Percentiles rank a stretch among this genome's conserved stretches.
These are phyloP conservation scores for Xylaria sp. DNA, from an alignment of 2,329 filamentous ascomycete species.

Conservation along the genomic window DNA sequence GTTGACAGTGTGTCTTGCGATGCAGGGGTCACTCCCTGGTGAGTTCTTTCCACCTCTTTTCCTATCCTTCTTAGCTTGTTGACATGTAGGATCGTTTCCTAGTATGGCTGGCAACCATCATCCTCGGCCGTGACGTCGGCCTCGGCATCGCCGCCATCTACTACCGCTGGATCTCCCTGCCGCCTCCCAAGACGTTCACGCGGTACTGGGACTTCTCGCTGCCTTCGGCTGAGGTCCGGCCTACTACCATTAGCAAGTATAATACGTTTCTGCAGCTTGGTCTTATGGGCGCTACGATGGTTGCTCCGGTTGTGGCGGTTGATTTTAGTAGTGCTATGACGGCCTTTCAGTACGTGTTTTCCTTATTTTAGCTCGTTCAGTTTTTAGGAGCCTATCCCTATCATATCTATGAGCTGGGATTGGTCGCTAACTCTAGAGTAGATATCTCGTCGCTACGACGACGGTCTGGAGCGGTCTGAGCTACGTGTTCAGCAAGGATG, in stretches of 20 bases:
- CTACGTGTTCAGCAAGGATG: slow-evolving; percentile 90
- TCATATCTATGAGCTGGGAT: background rate
- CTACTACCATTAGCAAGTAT: slow-evolving; percentile 86
- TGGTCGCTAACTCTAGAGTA: slow-evolving; percentile 54
- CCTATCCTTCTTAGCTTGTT: slow-evolving; percentile 6
- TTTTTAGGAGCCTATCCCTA: background rate
- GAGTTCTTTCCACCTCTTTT: slow-evolving; percentile 47
- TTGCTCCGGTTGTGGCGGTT: slow-evolving; percentile 76
- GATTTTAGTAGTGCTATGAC: slow-evolving; percentile 66
- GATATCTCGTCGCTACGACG: slow-evolving; percentile 85
- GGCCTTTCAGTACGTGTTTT: slow-evolving; percentile 68
- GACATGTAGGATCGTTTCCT: slow-evolving; percentile 8
- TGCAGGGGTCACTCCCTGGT: slow-evolving; percentile 85
- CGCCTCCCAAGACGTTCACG: slow-evolving; percentile 88
- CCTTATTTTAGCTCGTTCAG: background rate
- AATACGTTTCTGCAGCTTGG: slow-evolving; percentile 93
- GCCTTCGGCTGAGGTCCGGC: slow-evolving; percentile 84
- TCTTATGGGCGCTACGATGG: slow-evolving; percentile 85
- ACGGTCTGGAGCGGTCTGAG: slow-evolving; percentile 94
- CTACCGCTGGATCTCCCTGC: slow-evolving; percentile 94
- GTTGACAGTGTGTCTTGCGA: slow-evolving; percentile 83
- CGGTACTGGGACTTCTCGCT: slow-evolving; percentile 98
- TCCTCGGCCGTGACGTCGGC: slow-evolving; percentile 87
- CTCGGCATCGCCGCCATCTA: slow-evolving; percentile 89
- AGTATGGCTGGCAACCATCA: slow-evolving; percentile 90